These are phyloP conservation scores for Achaetomiella virescens DNA, from an alignment of 495 filamentous ascomycete genomes.

Conservation along the genomic window DNA sequence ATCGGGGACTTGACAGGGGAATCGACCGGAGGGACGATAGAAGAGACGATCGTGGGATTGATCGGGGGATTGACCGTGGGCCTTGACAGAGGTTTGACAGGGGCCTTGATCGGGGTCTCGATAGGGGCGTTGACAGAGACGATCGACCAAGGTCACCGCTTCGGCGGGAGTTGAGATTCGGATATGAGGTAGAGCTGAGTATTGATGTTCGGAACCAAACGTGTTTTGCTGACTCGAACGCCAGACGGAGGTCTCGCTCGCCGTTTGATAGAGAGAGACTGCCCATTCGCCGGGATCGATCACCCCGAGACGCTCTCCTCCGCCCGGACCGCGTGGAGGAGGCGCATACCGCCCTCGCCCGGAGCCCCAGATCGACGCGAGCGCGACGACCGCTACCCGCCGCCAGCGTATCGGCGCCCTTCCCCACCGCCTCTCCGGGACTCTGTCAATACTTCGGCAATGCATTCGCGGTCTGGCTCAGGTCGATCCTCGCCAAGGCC, in stretches of 20 bases:
- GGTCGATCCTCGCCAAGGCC: slow-evolving; percentile 41
- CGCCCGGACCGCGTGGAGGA: slow-evolving; percentile 25
- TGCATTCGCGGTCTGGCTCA: slow-evolving; percentile 39
- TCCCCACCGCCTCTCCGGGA: slow-evolving; percentile 39
- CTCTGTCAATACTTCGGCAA: slow-evolving; percentile 36
- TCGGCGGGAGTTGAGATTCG: slow-evolving; percentile 25
- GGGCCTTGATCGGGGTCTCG: background rate
- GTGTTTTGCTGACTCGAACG: slow-evolving; percentile 6
- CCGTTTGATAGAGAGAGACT: slow-evolving; percentile 40
- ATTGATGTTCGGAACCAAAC: too few relatives aligned
- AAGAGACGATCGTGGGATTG: slow-evolving; percentile 6
- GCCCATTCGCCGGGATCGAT: slow-evolving; percentile 29
- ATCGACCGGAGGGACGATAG: slow-evolving; percentile 5
- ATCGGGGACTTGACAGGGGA: slow-evolving; percentile 10
- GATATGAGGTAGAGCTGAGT: slow-evolving; percentile 16
- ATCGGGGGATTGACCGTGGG: slow-evolving; percentile 5
- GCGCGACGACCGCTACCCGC: slow-evolving; percentile 37
- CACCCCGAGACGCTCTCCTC: slow-evolving; percentile 37
- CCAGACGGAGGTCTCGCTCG: slow-evolving; percentile 44
- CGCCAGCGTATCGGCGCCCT: slow-evolving; percentile 32
- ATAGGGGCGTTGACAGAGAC: slow-evolving; percentile 8
- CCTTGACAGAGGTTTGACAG: slow-evolving; percentile 7
- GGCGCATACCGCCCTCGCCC: slow-evolving; percentile 39
- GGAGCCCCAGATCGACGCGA: slow-evolving; percentile 40
- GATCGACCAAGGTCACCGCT: slow-evolving; percentile 21